Evolutionary conservation across 805 yeast genomes (phyloP).

Genomic region (Candida sanyiensis): DNA sequence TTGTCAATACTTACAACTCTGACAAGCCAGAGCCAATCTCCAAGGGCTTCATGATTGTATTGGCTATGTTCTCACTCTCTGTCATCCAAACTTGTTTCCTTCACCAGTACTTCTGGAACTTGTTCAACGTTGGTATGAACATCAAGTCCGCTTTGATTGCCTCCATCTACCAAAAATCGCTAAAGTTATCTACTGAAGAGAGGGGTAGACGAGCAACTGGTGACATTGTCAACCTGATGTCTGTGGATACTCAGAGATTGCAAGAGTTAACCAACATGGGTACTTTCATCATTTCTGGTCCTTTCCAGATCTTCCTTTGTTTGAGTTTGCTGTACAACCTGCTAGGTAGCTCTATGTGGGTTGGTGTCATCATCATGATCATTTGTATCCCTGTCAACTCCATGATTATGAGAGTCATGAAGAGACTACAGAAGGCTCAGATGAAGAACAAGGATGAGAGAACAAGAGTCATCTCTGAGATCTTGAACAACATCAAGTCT

Average conservation of each 20-base stretch:
- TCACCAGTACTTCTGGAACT: conserved; percentile 74
- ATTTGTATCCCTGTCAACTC: conserved; percentile 79
- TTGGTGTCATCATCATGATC: conserved; percentile 78
- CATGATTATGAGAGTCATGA: conserved; percentile 58
- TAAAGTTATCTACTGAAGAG: conserved; percentile 66
- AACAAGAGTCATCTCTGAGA: conserved; percentile 82
- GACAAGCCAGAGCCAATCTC: conserved; percentile 47
- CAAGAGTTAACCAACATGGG: conserved; percentile 78
- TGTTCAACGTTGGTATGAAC: conserved; percentile 72
- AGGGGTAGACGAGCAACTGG: conserved; percentile 74
- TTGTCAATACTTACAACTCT: conserved; percentile 44
- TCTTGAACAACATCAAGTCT: conserved; percentile 86
- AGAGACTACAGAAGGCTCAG: conserved; percentile 70
- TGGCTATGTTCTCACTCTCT: conserved; percentile 69
- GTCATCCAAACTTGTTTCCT: conserved; percentile 70
- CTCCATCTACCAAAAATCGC: conserved; percentile 60
- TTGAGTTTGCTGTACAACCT: conserved; percentile 63
- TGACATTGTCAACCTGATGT: conserved; percentile 90
- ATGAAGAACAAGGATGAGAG: conserved; percentile 91
- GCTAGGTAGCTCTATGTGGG: conserved; percentile 91
- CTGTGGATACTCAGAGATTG: conserved; percentile 86
- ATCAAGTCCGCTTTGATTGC: conserved; percentile 66
- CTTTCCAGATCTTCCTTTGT: conserved; percentile 79
- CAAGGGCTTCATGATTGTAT: conserved; percentile 69
- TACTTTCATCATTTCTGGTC: conserved; percentile 87